phyloP scores from a whole-genome alignment of 768 basidiomycete species.

The Galerina sulciceps region DNA sequence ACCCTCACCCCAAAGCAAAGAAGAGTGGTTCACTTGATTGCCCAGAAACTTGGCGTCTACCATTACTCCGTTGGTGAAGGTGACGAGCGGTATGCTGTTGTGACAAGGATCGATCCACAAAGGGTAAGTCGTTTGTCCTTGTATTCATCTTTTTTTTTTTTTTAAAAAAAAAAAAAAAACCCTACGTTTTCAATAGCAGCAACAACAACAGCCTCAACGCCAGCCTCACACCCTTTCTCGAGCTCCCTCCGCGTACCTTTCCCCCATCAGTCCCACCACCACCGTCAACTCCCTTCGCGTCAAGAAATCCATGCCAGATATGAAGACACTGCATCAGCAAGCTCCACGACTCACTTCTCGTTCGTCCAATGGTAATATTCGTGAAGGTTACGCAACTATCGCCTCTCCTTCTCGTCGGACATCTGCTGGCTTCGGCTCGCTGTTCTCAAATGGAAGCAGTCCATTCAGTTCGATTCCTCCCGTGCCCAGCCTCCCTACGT shows the following conservation, averaged over 20 bases:
- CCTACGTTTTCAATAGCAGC: conserved; percentile 35
- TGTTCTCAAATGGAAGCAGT: conserved; percentile 60
- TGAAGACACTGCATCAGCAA: conserved; percentile 84
- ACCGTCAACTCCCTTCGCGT: conserved; percentile 69
- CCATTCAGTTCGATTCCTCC: conserved; percentile 67
- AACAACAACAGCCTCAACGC: conserved; percentile 49
- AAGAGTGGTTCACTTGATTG: conserved; percentile 92
- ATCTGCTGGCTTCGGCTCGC: conserved; percentile 69
- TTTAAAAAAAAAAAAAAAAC: too few species aligned
- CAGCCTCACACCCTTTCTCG: conserved; percentile 75
- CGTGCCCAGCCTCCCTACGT: conserved; percentile 75
- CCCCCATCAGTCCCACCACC: conserved; percentile 48
- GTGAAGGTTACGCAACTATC: conserved; percentile 85
- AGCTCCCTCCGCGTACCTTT: conserved; percentile 80
- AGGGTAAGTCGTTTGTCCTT: conserved; percentile 53
- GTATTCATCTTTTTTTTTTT: conserved; percentile 12
- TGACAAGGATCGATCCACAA: conserved; percentile 87
- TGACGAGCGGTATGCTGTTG: conserved; percentile 92
- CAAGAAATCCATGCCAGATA: conserved; percentile 99
- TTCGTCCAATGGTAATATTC: conserved; percentile 88
- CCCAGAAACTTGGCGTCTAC: conserved; percentile 94
- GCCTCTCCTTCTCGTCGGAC: conserved; percentile 81
- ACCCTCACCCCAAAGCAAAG: conserved; percentile 84
- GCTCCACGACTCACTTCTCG: conserved; percentile 80
- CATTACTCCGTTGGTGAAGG: conserved; percentile 94